A percentile compares a stretch with the other conserved stretches of the same genome.
Conservation (phyloP, 345 rosid genomes). For the Kandelia obovata region DNA sequence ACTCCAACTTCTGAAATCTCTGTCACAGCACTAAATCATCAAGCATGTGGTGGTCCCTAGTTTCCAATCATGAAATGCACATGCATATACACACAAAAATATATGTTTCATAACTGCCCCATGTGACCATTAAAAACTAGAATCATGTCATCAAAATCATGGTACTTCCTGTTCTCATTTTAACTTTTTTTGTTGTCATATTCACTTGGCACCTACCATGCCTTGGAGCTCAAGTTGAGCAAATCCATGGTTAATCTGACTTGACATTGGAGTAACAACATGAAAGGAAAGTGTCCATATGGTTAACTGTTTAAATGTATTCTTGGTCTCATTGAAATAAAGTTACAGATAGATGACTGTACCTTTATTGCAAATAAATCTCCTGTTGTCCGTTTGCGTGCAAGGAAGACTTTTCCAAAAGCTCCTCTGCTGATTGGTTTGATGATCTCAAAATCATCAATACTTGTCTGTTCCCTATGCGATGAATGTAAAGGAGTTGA, state of each 20-base stretch:
- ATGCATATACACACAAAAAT: not conserved
- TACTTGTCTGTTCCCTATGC: conserved; percentile 67
- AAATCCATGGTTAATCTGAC: not conserved
- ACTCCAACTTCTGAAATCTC: not conserved
- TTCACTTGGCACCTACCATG: not conserved
- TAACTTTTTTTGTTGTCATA: not conserved
- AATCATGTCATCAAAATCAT: not conserved
- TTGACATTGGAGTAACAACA: not conserved
- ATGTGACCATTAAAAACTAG: not conserved
- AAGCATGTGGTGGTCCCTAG: not conserved
- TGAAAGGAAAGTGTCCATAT: not conserved
- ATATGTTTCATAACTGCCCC: not conserved
- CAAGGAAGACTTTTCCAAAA: conserved; percentile 82
- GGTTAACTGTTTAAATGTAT: not conserved
- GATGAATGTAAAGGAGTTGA: conserved; percentile 45
- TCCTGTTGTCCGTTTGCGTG: conserved; percentile 77
- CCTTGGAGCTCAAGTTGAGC: not conserved
- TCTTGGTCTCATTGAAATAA: not conserved
- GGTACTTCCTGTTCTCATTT: not conserved
- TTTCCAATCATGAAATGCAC: not conserved
- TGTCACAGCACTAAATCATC: not conserved
- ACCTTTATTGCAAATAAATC: conserved; percentile 92
- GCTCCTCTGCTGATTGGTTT: conserved; percentile 87
- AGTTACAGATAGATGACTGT: not conserved
- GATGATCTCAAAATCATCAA: conserved; percentile 79